Evolutionary conservation across 306 rosid species (phyloP), one percentile per base, ranked within the genome.

Genomic region (Leucaena leucocephala): DNA sequence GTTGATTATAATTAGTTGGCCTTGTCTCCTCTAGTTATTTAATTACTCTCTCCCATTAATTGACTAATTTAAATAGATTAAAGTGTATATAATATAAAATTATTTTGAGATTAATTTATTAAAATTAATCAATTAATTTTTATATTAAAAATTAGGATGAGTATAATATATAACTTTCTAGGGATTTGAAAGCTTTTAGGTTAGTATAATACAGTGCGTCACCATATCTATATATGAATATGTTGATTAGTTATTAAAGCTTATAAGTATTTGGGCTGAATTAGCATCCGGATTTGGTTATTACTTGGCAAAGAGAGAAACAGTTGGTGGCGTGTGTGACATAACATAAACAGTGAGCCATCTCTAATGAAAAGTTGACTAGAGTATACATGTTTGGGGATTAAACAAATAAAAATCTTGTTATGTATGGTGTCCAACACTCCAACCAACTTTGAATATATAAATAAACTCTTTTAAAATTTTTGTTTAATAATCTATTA

Each of bases 381-480:
- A 48, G 45, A 19, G 42, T 38, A 17, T 34, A 15, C 22, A 52
- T 49, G 46, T 74, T 61, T 40, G 78, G 66, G 74, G 80, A 6
- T 57, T 2, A 7, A 57, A n/a, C 11, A 57, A 46, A 21, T 55
- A 57, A 27, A 27, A 27, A 75, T 61, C 27, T 54, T 54, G 77
- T 71, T 76, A 33, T 65, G 82, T 62, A 49, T 59, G 82, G 83
- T 80, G 71, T 82, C 79, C 82, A 48, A 89, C 80, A 78, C 72
- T 79, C 85, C 81, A 89, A 83, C 89, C 71, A 87, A 85, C 93
- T 75, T 87, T 79, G 88, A 84, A 82, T 80, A 39, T 55, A 7
- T 27, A 50, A n/a, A n/a, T 27, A 27, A 16, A 8, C 58, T 21
- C 17, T 17, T 50, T 15, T 15, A 17, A 50, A 50, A 50, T 16